phyloP scores from a whole-genome alignment of 2,329 filamentous ascomycete species.

The Periconia macrospinosa region DNA sequence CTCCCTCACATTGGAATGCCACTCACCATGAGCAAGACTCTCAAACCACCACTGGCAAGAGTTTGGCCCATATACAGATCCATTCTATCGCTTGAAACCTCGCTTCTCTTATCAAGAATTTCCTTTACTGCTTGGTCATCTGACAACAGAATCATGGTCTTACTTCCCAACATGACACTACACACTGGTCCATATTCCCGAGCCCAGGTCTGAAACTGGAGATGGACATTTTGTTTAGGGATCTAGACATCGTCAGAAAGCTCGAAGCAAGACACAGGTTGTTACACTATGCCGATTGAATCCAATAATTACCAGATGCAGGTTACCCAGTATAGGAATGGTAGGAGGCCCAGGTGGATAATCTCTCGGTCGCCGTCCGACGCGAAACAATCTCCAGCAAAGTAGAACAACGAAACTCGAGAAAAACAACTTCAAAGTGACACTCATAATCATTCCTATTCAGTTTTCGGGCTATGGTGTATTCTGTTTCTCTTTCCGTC shows the following conservation, averaged over 20 bases:
- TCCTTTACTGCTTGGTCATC: slow-evolving; percentile 52
- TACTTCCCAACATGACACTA: slow-evolving; percentile 54
- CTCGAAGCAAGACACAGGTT: background rate
- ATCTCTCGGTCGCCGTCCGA: slow-evolving; percentile 32
- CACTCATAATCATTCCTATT: too few relatives aligned
- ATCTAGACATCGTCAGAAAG: slow-evolving; percentile 26
- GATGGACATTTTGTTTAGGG: slow-evolving; percentile 44
- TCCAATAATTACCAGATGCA: slow-evolving; percentile 41
- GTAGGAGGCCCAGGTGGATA: slow-evolving; percentile 56
- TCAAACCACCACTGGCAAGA: slow-evolving; percentile 14
- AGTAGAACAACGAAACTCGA: too few relatives aligned
- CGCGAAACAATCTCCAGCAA: background rate
- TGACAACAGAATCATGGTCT: slow-evolving; percentile 51
- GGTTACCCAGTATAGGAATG: slow-evolving; percentile 53
- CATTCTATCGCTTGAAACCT: slow-evolving; percentile 53
- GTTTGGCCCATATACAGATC: slow-evolving; percentile 44
- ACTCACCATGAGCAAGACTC: slow-evolving; percentile 20
- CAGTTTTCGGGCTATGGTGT: too few relatives aligned
- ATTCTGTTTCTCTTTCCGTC: too few relatives aligned
- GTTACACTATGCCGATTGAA: background rate
- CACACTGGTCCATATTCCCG: slow-evolving; percentile 56
- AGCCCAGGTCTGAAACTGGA: slow-evolving; percentile 57
- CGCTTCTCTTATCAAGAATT: slow-evolving; percentile 52
- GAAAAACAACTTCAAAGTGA: too few relatives aligned
- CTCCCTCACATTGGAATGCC: background rate